A percentile compares a stretch with the other conserved stretches of the same genome.
Conservation (phyloP, 2,329 filamentous ascomycete genomes). For the Leptographium wingfieldii region DNA sequence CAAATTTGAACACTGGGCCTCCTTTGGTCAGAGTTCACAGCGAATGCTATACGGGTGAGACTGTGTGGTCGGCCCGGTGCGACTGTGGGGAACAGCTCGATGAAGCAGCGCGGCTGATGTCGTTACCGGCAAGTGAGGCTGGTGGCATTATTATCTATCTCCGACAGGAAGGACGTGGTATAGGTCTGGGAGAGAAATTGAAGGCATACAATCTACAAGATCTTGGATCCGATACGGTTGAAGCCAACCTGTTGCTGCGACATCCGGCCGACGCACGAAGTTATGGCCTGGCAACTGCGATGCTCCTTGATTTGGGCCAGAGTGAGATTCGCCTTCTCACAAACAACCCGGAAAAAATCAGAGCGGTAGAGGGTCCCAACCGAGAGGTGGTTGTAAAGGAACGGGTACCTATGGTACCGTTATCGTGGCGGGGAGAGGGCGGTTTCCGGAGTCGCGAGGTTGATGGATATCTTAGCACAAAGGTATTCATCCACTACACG, state of each 20-base stretch:
- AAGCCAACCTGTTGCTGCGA: conserved; percentile 80
- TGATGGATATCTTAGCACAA: conserved; percentile 87
- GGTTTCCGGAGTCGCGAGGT: conserved; percentile 83
- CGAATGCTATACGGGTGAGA: conserved; percentile 97
- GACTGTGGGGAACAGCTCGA: conserved; percentile 97
- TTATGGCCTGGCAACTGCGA: conserved; percentile 93
- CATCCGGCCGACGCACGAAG: conserved; percentile 91
- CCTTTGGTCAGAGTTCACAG: conserved; percentile 92
- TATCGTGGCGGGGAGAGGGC: conserved; percentile 78
- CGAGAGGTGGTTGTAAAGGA: conserved; percentile 80
- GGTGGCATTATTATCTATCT: conserved; percentile 94
- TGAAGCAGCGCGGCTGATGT: conserved; percentile 90
- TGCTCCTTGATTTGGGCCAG: conserved; percentile 76
- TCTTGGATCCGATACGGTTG: conserved; percentile 91
- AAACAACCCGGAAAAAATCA: conserved; percentile 95
- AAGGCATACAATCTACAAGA: conserved; percentile 98
- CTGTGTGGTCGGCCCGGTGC: conserved; percentile 93
- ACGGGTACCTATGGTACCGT: conserved; percentile 85
- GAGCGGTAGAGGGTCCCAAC: conserved; percentile 84
- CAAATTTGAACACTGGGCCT: conserved; percentile 20
- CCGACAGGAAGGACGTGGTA: conserved; percentile 89
- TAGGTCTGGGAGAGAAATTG: conserved; percentile 86
- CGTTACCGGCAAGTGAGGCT: conserved; percentile 45
- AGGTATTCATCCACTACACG: conserved; percentile 42
- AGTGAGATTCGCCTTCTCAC: conserved; percentile 71